Evolutionary conservation across 352 stramenopile species (phyloP).

Genomic region (Phytophthora crassamura): DNA sequence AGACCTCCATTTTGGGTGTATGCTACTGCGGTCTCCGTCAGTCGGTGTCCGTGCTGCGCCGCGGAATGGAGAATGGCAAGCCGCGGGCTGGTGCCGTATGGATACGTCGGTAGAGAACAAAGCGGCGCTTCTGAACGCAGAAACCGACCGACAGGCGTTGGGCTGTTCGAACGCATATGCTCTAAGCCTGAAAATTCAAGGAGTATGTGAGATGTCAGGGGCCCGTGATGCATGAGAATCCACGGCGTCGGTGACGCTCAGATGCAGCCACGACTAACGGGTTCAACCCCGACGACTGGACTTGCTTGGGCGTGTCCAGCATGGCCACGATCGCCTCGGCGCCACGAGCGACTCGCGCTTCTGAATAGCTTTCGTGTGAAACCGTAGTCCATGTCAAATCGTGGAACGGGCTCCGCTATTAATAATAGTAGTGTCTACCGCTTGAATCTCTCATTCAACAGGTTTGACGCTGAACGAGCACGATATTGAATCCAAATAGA

Average conservation of each 20-base stretch:
- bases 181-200: background rate
- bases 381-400: slow-evolving; percentile 4
- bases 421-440: background rate
- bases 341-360: background rate
- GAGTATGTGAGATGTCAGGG: slow-evolving; percentile 20
- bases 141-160: slow-evolving; percentile 6
- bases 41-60: background rate
- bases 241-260: background rate
- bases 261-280: background rate
- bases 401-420: background rate
- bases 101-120: too few relatives aligned
- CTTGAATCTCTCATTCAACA: too few relatives aligned
- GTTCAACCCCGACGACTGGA: background rate
- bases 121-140: background rate
- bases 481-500: too few relatives aligned
- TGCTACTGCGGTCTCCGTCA: background rate
- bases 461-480: too few relatives aligned
- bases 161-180: slow-evolving; percentile 14
- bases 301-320: background rate
- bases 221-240: background rate
- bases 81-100: background rate
- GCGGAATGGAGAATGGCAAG: slow-evolving; percentile 17
- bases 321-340: background rate
- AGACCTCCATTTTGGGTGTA: slow-evolving; percentile 24
- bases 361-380: slow-evolving; percentile 1